Evolutionary conservation across 306 rosid species (phyloP).

Genomic region (Vachellia pachyceras): DNA sequence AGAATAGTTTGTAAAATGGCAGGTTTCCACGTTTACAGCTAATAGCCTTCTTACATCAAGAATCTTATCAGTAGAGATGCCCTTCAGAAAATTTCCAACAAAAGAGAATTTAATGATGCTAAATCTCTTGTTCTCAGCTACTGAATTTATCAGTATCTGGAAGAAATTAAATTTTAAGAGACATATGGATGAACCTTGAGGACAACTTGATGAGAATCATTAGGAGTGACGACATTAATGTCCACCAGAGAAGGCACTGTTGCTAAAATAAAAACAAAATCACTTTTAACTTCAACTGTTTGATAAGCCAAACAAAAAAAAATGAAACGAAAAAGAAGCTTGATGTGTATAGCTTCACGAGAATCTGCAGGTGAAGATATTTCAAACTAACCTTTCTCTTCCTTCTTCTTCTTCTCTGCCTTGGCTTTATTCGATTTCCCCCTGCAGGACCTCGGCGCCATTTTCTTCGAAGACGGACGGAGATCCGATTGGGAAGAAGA

Average conservation of each 20-base stretch:
- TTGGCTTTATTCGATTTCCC: conserved; percentile 78
- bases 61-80: conserved; percentile 93
- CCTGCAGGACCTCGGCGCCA: conserved; percentile 93
- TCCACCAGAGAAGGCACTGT: conserved; percentile 83
- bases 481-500: background rate
- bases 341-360: background rate
- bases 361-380: conserved; percentile 16
- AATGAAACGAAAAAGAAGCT: background rate
- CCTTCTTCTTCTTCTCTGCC: conserved; percentile 91
- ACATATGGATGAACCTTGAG: conserved; percentile 61
- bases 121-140: background rate
- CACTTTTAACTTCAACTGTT: background rate
- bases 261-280: conserved; percentile 33
- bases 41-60: conserved; percentile 81
- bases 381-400: conserved; percentile 74
- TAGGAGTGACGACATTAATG: conserved; percentile 70
- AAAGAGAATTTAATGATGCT: background rate
- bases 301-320: background rate
- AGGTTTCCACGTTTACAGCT: conserved; percentile 87
- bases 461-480: conserved; percentile 7
- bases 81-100: conserved; percentile 52
- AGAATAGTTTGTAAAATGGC: conserved; percentile 88
- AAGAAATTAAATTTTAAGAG: background rate
- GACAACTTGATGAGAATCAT: conserved; percentile 67
- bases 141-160: background rate